Conservation (phyloP, 2,329 filamentous ascomycete species). For the Penicillium crustosum region DNA sequence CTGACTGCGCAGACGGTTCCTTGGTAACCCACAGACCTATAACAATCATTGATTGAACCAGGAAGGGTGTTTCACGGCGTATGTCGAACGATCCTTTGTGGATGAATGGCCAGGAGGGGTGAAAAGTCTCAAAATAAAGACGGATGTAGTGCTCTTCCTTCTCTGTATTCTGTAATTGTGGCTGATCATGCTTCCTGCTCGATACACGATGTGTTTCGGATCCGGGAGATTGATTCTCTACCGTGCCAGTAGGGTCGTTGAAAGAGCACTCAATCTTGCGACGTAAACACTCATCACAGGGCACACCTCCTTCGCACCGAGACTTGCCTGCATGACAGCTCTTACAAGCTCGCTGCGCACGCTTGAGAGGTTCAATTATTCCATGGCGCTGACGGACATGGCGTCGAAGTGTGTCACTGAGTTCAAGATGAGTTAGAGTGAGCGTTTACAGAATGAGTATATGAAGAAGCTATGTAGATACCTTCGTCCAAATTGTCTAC, state of each 20-base stretch:
- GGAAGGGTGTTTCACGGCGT: constrained; percentile 23
- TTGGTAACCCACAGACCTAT: constrained; percentile 30
- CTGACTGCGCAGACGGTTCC: constrained; percentile 16
- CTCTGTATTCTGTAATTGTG: not conserved
- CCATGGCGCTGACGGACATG: constrained; percentile 23
- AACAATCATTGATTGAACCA: constrained; percentile 32
- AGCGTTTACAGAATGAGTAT: not conserved
- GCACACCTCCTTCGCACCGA: constrained; percentile 23
- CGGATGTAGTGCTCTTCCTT: constrained; percentile 19
- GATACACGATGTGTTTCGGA: not conserved
- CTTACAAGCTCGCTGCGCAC: constrained; percentile 19
- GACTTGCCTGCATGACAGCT: constrained; percentile 19
- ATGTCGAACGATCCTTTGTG: constrained; percentile 25
- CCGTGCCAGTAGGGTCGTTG: not conserved
- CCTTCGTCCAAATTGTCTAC: constrained; percentile 20
- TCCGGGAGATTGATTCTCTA: not conserved
- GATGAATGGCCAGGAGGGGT: constrained; percentile 33
- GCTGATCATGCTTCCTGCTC: not conserved
- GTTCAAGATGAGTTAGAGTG: constrained; percentile 8
- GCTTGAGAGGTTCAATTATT: constrained; percentile 9
- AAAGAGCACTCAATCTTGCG: constrained; percentile 20
- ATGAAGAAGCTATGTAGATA: constrained; percentile 2
- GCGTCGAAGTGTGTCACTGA: constrained; percentile 30
- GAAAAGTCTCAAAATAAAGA: constrained; percentile 30
- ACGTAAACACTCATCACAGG: constrained; percentile 21